phyloP scores from a whole-genome alignment of 2,329 filamentous ascomycete genomes.

The Nothomitra cinnamomea region DNA sequence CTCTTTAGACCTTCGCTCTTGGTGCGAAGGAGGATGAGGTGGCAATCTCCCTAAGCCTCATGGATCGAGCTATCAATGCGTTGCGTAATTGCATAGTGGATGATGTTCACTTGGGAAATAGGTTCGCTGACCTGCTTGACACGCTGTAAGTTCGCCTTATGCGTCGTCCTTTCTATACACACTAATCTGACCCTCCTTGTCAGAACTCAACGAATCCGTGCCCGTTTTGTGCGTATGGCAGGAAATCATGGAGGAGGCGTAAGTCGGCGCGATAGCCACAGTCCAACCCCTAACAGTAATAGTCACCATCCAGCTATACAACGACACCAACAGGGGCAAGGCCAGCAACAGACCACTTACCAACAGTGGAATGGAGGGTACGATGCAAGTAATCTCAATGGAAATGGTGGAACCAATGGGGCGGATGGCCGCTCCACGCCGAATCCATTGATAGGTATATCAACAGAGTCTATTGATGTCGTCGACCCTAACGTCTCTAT shows the following conservation, averaged over 20 bases:
- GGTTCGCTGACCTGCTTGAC: conserved; percentile 69
- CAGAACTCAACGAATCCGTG: conserved; percentile 3
- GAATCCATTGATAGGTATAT: conserved; percentile 6
- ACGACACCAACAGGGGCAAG: not conserved
- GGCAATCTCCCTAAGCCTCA: conserved; percentile 53
- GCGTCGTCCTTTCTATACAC: not conserved
- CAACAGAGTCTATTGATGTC: conserved; percentile 5
- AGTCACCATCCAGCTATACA: not conserved
- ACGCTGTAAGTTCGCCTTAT: conserved; percentile 30
- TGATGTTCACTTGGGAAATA: conserved; percentile 69
- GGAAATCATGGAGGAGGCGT: not conserved
- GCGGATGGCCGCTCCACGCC: not conserved
- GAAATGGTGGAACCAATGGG: not conserved
- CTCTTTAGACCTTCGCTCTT: conserved; percentile 52
- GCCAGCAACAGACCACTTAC: not conserved
- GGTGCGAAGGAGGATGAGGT: conserved; percentile 67
- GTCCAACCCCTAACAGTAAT: not conserved
- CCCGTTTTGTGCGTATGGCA: conserved; percentile 5
- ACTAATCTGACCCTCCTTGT: not conserved
- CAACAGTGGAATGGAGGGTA: conserved; percentile 1
- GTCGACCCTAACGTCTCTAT: conserved; percentile 3
- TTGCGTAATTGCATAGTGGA: conserved; percentile 66
- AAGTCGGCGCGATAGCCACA: not conserved
- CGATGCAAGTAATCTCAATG: not conserved
- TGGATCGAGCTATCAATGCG: conserved; percentile 58